Evolutionary conservation across 148 eudicot species (phyloP), one percentile per base, ranked within the genome.

Genomic region (Rhododendron mucronatum): DNA sequence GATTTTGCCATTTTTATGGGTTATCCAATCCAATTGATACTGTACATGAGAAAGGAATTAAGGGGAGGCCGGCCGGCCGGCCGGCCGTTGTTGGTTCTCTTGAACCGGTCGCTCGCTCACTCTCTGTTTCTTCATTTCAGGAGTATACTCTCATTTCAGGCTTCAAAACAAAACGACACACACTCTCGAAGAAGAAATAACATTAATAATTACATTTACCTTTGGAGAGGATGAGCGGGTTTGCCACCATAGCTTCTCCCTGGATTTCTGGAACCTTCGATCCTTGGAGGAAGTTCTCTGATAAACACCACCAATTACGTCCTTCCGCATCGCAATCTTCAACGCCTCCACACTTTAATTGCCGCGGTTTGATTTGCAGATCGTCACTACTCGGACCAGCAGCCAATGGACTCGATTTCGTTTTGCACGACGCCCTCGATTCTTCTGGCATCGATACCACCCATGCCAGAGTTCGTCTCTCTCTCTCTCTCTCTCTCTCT

Each of bases 351-450:
- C 7, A 53, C 0, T 0, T 78, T 50, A 85, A 86, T 79, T 57
- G 90, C 37, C n/a, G 57, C 53, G 7, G 33, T 67, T 74, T 84
- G n/a, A 5, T 85, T 79, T 91, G 95, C 50, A 74, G 89, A 18
- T 55, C 61, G 61, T 90, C 90, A 3, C 91, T 87, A 50, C 88
- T 89, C 75, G 51, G 85, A 28, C 18, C 71, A 5, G 63, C 88
- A 21, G 59, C 90, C 5, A 81, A 88, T 41, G 92, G 87, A 75
- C 84, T 91, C 44, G 93, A 93, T 50, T 92, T 93, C 55, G 90
- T 93, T 23, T 88, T 95, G 35, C 98, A 92, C 82, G 89, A 92
- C 61, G 93, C 98, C 35, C 94, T 95, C 55, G 91, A 91, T 90
- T 90, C 92, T 74, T 91, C 94, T 18, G 96, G 94, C 44, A 69